Evolutionary conservation across 352 stramenopile species (phyloP).

Genomic region (Globisporangium cederbergense): DNA sequence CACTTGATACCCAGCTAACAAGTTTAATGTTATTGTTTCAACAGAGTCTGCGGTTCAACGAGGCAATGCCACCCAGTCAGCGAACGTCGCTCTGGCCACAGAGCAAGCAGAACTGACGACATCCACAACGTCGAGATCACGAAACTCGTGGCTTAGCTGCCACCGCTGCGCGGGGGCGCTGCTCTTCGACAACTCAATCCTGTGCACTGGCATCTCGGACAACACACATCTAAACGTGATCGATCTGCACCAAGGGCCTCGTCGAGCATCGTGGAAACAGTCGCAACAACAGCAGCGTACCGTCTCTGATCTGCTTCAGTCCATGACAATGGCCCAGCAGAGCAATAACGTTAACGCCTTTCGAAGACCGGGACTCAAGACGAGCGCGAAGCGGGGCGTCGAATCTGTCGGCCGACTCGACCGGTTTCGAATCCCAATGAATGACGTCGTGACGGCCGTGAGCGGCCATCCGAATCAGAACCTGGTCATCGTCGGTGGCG

Average conservation of each 20-base stretch:
- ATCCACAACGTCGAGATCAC: not conserved
- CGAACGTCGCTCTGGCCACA: conserved; percentile 31
- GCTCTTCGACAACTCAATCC: conserved; percentile 46
- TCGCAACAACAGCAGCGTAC: not conserved
- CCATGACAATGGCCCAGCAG: not conserved
- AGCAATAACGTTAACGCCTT: not conserved
- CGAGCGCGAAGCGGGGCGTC: not conserved
- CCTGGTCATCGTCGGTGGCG: conserved; percentile 42
- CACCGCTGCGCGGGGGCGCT: conserved; percentile 46
- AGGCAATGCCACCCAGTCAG: conserved; percentile 20
- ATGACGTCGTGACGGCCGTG: conserved; percentile 41
- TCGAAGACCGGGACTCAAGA: not conserved
- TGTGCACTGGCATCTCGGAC: conserved; percentile 47
- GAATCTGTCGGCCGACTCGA: conserved; percentile 31
- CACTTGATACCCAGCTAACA: too few relatives aligned
- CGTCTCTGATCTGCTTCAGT: not conserved
- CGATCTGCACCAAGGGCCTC: conserved; percentile 39
- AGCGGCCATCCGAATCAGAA: conserved; percentile 40
- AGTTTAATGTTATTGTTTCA: not conserved
- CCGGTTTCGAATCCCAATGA: conserved; percentile 48
- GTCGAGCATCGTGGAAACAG: not conserved
- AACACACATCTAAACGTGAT: conserved; percentile 42
- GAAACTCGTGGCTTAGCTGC: conserved; percentile 50
- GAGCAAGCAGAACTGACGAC: conserved; percentile 18
- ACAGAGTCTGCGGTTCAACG: conserved; percentile 12